Conservation (phyloP, 2,329 filamentous ascomycete species). For the Colletotrichum tabaci region DNA sequence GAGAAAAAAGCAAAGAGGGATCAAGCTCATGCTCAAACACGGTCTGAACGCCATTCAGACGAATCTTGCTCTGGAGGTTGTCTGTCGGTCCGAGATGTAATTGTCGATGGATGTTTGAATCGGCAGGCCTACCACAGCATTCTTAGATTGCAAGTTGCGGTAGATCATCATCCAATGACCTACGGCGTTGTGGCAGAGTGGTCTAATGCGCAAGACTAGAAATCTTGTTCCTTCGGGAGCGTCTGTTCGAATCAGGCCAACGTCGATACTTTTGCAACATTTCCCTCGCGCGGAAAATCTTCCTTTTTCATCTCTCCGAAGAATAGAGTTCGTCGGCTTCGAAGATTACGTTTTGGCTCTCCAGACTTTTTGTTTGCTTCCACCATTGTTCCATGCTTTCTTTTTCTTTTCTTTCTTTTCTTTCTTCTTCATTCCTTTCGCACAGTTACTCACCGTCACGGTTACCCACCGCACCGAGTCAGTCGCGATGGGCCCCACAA, state of each 20-base stretch:
- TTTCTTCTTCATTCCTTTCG: too few relatives aligned
- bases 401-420: background rate
- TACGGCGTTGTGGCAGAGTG: slow-evolving; percentile 35
- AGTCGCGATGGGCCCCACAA: background rate
- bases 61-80: background rate
- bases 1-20: background rate
- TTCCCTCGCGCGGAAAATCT: too few relatives aligned
- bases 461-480: background rate
- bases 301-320: too few relatives aligned
- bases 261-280: background rate
- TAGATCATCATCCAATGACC: accelerated
- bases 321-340: too few relatives aligned
- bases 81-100: too few relatives aligned
- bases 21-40: background rate
- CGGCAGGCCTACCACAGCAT: accelerated
- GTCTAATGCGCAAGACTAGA: slow-evolving; percentile 40
- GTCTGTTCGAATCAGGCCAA: slow-evolving; percentile 33
- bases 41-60: background rate
- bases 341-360: too few relatives aligned
- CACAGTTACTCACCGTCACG: background rate
- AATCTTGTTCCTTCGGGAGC: slow-evolving; percentile 39
- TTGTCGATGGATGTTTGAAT: too few relatives aligned
- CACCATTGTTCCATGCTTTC: background rate
- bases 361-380: too few relatives aligned
- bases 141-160: accelerated